Evolutionary conservation across 352 stramenopile species (phyloP), one percentile per base, ranked within the genome.

Genomic region (Pythium myriotylum): DNA sequence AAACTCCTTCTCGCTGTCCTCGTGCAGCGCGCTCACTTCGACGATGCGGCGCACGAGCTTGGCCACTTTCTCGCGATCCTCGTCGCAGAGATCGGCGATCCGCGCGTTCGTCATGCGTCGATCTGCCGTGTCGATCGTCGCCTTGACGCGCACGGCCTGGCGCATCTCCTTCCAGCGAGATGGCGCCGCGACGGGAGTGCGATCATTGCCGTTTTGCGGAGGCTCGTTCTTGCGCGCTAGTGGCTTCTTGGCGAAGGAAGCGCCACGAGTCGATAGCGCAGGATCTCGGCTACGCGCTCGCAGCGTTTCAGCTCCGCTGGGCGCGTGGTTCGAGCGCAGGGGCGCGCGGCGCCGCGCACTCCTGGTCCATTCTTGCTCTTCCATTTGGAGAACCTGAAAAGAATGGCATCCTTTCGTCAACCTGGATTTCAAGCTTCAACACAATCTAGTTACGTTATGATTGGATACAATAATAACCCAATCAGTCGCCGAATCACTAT

Each of bases 1-100:
- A 29, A 84, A 88, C 51, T 84, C 76, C 46, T 56, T 62, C 46
- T 89, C 74, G 35, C 64, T 76, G 55, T 88, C 71, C 39, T 90
- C 82, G 27, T 91, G 76, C 19, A 88, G 45, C 23, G 77, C 69
- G 12, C 67, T 74, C 10, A 91, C 82, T 64, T 94, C 82, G 19
- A 92, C 81, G 20, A 94, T 76, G 35, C 84, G 81, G 1, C 64
- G 82, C 14, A 92, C 72, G n/a, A 94, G 60, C 50, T 92, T 91
- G 37, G 81, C 68, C 54, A 94, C 81, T 70, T 94, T 94, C 6
- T 91, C 76, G 23, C 84, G 79, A 67, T 94, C 85, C 58, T 90
- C 70, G 13, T 75, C 77, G 41, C 85, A 91, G 23, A 94, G 43
- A 61, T 94, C 79, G 6, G 81, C 73, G 55, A 94, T 92, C 20